Base-by-base conservation (phyloP, 805 yeast species). In the Candida awuae region DNA sequence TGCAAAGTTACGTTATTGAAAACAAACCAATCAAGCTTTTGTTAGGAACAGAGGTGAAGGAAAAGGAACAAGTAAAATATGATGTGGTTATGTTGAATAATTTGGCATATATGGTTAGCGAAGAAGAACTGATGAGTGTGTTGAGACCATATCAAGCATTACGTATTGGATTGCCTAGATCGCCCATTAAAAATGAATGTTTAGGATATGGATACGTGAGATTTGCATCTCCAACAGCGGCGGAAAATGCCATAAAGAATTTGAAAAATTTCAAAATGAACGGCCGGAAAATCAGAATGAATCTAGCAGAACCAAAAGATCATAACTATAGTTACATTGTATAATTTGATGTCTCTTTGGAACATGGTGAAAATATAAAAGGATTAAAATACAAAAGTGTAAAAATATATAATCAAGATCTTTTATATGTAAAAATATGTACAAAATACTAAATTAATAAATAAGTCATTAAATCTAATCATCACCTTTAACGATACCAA, bases 401-500 rank as follows among this genome's bases (percentile, higher is more conserved):
- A n/a, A n/a, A n/a, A n/a, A n/a, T n/a, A n/a, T n/a, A n/a, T n/a
- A n/a, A n/a, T n/a, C n/a, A n/a, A n/a, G n/a, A n/a, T n/a, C n/a
- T n/a, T n/a, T n/a, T n/a, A n/a, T 13, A 34, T 19, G 13, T 27
- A 36, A 28, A 28, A 36, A 21, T 29, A 31, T 19, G 28, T n/a
- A 35, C 30, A 29, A 14, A 15, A 33, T 13, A 33, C 12, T 30
- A 28, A 23, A 34, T 21, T 29, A 26, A 42, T 32, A 25, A 40
- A 19, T 34, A 15, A 16, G 13, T 16, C 22, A 27, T 26, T 19
- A 18, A 41, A 44, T 36, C 52, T 59, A 59, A 29, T 66, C 68
- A 12, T 54, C 52, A 39, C 63, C 75, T 66, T 82, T 84, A 49
- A 87, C 96, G 55, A 87, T 75, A 52, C 97, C 97, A 49, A 87